phyloP scores from a whole-genome alignment of 768 basidiomycete species.

The Pleurotus pulmonarius region DNA sequence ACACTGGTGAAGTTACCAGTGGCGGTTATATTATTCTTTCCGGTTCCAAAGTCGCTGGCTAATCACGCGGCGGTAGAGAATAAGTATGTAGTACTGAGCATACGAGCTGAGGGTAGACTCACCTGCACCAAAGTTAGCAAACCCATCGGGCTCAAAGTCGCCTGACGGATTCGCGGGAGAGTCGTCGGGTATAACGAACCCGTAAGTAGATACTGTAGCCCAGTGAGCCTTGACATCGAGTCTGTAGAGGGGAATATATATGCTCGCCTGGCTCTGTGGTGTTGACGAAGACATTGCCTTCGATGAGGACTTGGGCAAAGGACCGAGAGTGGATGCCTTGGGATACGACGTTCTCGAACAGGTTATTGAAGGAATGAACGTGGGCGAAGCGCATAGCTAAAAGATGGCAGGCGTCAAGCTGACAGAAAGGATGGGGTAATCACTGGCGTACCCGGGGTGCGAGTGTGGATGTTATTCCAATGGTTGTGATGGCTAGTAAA shows the following conservation, averaged over 20 bases:
- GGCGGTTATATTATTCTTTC: slow-evolving; percentile 18
- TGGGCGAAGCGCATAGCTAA: slow-evolving; percentile 18
- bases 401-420: not conserved
- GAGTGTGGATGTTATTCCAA: slow-evolving; percentile 19
- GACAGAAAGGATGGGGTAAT: not conserved
- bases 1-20: slow-evolving; percentile 19
- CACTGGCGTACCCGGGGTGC: slow-evolving; percentile 15
- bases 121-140: slow-evolving; percentile 18
- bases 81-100: no score
- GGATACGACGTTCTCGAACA: slow-evolving; percentile 17
- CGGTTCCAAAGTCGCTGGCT: slow-evolving; percentile 18
- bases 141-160: slow-evolving; percentile 18
- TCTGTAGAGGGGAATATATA: not conserved
- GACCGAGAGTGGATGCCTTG: slow-evolving; percentile 21
- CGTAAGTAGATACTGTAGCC: slow-evolving; percentile 16
- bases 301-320: slow-evolving; percentile 18
- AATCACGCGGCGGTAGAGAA: not conserved
- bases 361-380: slow-evolving; percentile 18
- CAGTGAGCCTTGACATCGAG: no score
- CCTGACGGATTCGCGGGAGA: slow-evolving; percentile 16
- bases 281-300: slow-evolving; percentile 19
- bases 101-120: no score
- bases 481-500: slow-evolving; percentile 17
- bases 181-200: slow-evolving; percentile 21
- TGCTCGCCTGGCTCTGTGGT: slow-evolving; percentile 15